A percentile compares a stretch with the other conserved stretches of the same genome.
These are phyloP conservation scores for Xylaria sp. DNA, from an alignment of 2,329 filamentous ascomycete genomes.

Conservation along the genomic window DNA sequence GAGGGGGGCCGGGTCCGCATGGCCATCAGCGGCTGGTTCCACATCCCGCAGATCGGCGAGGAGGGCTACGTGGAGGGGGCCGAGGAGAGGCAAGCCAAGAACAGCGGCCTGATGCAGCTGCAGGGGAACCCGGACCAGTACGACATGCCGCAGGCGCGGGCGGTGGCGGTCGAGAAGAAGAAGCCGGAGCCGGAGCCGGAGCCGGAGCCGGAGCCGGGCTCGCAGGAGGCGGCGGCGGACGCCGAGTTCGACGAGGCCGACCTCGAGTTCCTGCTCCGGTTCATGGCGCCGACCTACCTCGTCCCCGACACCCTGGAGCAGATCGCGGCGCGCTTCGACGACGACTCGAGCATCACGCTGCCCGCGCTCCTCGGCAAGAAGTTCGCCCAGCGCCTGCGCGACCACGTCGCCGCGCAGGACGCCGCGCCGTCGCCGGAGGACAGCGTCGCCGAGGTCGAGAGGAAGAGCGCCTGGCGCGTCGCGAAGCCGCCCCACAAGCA, in stretches of 20 bases:
- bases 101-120: constrained; percentile 89
- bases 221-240: no score
- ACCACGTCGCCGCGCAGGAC: constrained; percentile 71
- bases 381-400: constrained; percentile 72
- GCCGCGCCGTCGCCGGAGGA: constrained; percentile 47
- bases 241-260: constrained; percentile 76
- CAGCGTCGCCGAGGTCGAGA: constrained; percentile 59
- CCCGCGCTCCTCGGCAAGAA: constrained; percentile 76
- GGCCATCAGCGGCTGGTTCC: constrained; percentile 99
- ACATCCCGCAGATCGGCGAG: constrained; percentile 93
- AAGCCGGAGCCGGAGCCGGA: constrained; percentile 53
- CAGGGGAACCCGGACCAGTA: constrained; percentile 90
- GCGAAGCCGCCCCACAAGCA: constrained; percentile 94
- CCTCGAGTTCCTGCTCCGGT: constrained; percentile 86
- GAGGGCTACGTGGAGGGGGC: constrained; percentile 87
- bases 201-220: constrained; percentile 43
- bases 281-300: constrained; percentile 86
- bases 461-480: constrained; percentile 67
- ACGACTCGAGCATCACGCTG: constrained; percentile 82
- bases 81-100: constrained; percentile 84
- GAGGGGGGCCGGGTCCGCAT: constrained; percentile 83
- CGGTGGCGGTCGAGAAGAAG: constrained; percentile 49
- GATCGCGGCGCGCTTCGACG: constrained; percentile 76
- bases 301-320: constrained; percentile 89
- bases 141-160: constrained; percentile 72